Evolutionary conservation across 352 stramenopile genomes (phyloP).

Genomic region (Halophytophthora polymorphica): DNA sequence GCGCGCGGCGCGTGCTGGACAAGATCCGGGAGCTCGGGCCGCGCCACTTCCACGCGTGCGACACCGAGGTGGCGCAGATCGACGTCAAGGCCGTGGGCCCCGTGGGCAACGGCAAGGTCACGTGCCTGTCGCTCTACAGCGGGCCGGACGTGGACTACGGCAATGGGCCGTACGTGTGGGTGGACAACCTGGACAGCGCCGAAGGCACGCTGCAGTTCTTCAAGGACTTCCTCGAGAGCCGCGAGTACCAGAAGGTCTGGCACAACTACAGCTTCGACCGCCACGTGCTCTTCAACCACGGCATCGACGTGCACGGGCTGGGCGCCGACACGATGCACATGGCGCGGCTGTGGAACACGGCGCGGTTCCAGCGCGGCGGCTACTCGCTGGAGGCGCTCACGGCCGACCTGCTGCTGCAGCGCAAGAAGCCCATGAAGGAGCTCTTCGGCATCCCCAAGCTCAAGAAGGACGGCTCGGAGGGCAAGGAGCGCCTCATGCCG

Average conservation of each 20-base stretch:
- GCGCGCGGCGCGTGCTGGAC: slow-evolving; percentile 57
- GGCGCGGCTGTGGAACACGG: slow-evolving; percentile 91
- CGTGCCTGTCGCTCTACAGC: slow-evolving; percentile 96
- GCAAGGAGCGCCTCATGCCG: slow-evolving; percentile 82
- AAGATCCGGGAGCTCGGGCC: slow-evolving; percentile 61
- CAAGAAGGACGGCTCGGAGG: slow-evolving; percentile 93
- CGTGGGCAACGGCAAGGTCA: slow-evolving; percentile 97
- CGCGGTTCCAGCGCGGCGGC: slow-evolving; percentile 76
- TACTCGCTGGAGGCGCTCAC: slow-evolving; percentile 97
- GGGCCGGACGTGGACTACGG: slow-evolving; percentile 96
- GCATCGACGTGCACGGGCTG: slow-evolving; percentile 91
- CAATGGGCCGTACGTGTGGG: slow-evolving; percentile 88
- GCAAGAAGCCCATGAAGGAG: slow-evolving; percentile 98
- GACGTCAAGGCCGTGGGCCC: slow-evolving; percentile 93
- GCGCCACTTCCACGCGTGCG: slow-evolving; percentile 91
- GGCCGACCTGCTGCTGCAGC: slow-evolving; percentile 70
- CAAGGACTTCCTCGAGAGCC: slow-evolving; percentile 92
- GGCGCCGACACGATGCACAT: slow-evolving; percentile 99
- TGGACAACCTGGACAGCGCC: slow-evolving; percentile 91
- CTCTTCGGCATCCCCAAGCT: slow-evolving; percentile 94
- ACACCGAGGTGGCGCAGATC: slow-evolving; percentile 98
- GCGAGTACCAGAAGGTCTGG: slow-evolving; percentile 93
- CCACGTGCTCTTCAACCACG: slow-evolving; percentile 97
- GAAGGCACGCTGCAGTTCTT: slow-evolving; percentile 86
- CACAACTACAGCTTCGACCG: slow-evolving; percentile 99